These are phyloP conservation scores for Alternaria viburni DNA, from an alignment of 2,329 filamentous ascomycete genomes.

Conservation along the genomic window DNA sequence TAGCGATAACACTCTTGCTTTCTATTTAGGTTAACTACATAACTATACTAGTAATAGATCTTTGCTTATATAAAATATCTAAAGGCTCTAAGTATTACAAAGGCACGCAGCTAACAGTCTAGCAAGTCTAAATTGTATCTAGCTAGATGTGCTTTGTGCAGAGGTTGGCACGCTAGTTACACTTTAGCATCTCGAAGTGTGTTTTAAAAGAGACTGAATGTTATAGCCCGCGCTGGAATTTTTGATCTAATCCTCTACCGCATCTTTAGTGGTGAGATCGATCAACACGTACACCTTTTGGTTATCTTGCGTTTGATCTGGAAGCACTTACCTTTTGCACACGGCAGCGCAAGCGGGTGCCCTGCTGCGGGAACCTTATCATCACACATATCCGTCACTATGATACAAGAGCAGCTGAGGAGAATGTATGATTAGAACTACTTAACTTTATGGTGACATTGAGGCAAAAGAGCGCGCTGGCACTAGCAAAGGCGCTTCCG, in stretches of 20 bases:
- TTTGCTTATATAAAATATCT: background rate
- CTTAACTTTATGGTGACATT: background rate
- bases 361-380: background rate
- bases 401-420: background rate
- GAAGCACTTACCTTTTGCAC: background rate
- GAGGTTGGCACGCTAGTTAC: background rate
- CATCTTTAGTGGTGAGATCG: background rate
- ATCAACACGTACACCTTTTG: background rate
- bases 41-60: background rate
- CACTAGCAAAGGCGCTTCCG: background rate
- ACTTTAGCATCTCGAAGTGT: background rate
- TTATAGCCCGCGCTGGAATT: background rate
- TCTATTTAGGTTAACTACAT: background rate
- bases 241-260: background rate
- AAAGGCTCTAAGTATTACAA: background rate
- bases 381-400: background rate
- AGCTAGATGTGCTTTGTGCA: background rate
- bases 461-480: background rate
- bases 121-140: background rate
- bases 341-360: background rate
- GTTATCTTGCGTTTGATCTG: background rate
- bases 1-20: background rate
- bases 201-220: background rate
- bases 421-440: background rate
- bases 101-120: background rate